Conservation (phyloP, 192 early-diverging fungal species). For the Chytriomyces confervae region DNA sequence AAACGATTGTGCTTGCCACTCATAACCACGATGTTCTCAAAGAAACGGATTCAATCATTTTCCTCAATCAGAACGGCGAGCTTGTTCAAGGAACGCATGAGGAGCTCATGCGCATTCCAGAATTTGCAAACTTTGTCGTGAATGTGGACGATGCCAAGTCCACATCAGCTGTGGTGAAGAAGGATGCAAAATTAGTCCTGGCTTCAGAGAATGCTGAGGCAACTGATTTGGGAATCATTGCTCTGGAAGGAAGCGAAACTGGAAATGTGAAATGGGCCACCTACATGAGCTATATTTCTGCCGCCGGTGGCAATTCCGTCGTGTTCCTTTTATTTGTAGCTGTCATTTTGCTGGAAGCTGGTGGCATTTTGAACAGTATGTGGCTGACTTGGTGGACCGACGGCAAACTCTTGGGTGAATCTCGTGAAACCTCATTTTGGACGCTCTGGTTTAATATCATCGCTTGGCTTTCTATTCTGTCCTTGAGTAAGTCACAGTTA, state of each 20-base stretch:
- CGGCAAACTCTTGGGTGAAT: neutral
- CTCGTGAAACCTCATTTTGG: slow-evolving; percentile 29
- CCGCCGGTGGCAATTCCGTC: neutral
- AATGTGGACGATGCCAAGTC: neutral
- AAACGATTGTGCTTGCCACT: slow-evolving; percentile 79
- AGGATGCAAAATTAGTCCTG: neutral
- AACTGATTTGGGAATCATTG: slow-evolving; percentile 5
- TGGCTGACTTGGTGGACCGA: slow-evolving; percentile 30
- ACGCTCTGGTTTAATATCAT: slow-evolving; percentile 27
- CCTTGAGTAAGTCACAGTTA: slow-evolving; percentile 22
- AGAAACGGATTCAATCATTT: slow-evolving; percentile 71
- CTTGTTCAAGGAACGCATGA: slow-evolving; percentile 63
- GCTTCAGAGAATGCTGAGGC: neutral
- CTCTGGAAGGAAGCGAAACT: slow-evolving; percentile 11
- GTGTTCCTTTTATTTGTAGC: neutral
- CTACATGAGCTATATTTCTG: neutral
- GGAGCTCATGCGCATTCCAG: slow-evolving; percentile 38
- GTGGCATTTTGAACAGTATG: neutral
- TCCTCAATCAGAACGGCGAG: slow-evolving; percentile 68
- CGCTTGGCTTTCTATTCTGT: slow-evolving; percentile 30
- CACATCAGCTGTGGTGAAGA: neutral
- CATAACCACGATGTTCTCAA: slow-evolving; percentile 75
- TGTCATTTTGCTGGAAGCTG: neutral
- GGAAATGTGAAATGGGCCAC: slow-evolving; percentile 17
- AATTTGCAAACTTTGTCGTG: neutral